phyloP scores from a whole-genome alignment of 495 filamentous ascomycete species.

The Penicillium samsonianum region DNA sequence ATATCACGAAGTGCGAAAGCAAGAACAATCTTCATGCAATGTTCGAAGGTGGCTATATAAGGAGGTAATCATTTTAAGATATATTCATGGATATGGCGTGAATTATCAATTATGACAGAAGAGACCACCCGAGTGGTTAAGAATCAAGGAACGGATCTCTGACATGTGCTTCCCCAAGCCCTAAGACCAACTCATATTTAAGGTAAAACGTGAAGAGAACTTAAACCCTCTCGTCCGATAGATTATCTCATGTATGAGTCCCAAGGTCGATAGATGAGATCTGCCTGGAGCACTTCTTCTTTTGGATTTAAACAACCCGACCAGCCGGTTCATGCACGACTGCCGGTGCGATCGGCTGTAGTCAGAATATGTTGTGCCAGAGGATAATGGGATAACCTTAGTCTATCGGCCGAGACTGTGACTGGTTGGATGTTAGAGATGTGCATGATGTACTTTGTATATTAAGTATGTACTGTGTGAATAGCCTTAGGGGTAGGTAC shows the following conservation, averaged over 20 bases:
- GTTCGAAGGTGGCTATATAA: background rate
- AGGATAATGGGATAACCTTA: background rate
- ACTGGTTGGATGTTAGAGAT: background rate
- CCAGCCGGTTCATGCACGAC: background rate
- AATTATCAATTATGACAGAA: background rate
- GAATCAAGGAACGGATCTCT: background rate
- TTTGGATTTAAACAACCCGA: background rate
- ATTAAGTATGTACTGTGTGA: too few relatives aligned
- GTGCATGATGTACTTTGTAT: too few relatives aligned
- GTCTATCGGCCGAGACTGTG: slow-evolving; percentile 5
- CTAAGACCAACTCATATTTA: background rate
- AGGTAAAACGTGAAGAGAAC: too few relatives aligned
- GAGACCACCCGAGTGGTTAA: background rate
- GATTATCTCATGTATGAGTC: background rate
- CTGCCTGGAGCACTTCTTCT: background rate
- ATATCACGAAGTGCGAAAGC: background rate
- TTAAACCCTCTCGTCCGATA: slow-evolving; percentile 6
- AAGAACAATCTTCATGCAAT: background rate
- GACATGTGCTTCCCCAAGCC: background rate
- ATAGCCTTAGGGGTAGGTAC: too few relatives aligned
- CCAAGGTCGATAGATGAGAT: background rate
- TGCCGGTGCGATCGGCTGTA: background rate
- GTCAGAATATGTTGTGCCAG: background rate
- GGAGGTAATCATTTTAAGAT: background rate
- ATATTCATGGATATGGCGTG: background rate